Evolutionary conservation across 352 stramenopile genomes (phyloP), one percentile per base, ranked within the genome.

Genomic region (Phytophthora idaei): DNA sequence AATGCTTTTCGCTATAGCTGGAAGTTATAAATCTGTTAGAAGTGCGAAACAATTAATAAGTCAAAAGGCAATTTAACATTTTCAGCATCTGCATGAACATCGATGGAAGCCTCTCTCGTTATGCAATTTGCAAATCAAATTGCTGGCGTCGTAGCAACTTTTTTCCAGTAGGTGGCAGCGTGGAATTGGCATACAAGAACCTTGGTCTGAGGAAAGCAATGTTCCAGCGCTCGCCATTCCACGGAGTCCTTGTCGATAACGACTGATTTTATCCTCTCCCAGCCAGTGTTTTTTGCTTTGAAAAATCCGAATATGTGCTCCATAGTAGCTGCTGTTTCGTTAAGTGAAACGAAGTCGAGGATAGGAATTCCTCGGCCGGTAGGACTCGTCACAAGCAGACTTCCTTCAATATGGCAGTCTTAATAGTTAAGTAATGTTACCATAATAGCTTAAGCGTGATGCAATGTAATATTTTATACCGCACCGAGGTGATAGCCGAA

Each of bases 331-430:
- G 57, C 41, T 36, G 58, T 61, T 29, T 76, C 28, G 14, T 72
- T 34, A 0, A 65, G 32, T 1, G 46, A 28, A 0, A 76, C 11
- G 14, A 76, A 72, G 21, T 73, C 69, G 0, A 69, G 14, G 7
- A 71, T 39, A 28, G 64, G 60, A 9, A 77, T 45, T 1, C 64
- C 64, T 14, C 55, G n/a, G 2, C 69, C 64, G 17, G 59, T 74
- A 0, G 68, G 28, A 21, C 42, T 46, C 0, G 63, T 73, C 17
- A 66, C 48, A 17, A 76, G 32, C 4, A 53, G 15, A 37, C 41
- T 52, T 21, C 41, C 51, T 58, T 27, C 6, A 34, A 39, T 5
- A 21, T 1, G 21, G 21, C 0, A 21, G 1, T 21, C 0, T 21
- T 21, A 21, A 21, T 1, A 21, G 1, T 21, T 0, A 21, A 21